Base-by-base conservation (phyloP, 2,329 filamentous ascomycete species). In the Diaporthe sp. region DNA sequence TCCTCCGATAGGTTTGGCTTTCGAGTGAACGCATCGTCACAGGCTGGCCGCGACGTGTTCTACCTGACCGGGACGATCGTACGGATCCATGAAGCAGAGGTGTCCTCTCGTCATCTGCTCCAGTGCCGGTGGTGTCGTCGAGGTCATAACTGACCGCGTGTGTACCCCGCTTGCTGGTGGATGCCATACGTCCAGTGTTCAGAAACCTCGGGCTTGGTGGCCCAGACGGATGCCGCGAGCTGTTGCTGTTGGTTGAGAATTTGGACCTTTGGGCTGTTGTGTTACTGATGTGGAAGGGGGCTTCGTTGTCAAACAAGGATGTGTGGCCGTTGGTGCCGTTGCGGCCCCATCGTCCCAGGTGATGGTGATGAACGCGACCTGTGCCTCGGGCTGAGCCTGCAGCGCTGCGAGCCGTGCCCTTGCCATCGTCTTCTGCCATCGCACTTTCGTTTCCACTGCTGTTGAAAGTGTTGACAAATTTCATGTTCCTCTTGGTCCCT, bases 71-170 rank as follows among this genome's bases (percentile, higher is more conserved):
- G 45, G 81, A 78, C 64, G 91, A 91, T 42, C 94, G 92, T 33
- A 92, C 85, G 2, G 91, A 89, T 13, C 84, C 84, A 83, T 81
- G 19, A 98, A 90, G 69, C 12, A 76, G 58, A 98, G 87, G 12
- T 96, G 97, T 4, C 95, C 97, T 60, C 93, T 91, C 85, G 98
- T 97, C 81, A 97, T 95, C 80, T 97, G 95, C 52, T 94, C 95
- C 13, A 91, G 93, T 90, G 40, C 64, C 64, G 58, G 91, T 90
- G 38, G 91, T 90, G 74, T 96, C 95, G 82, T 98, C 95, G 78
- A 96, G 89, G 79, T 97, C 95, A 79, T 95, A 97, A 2, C 88
- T 87, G 25, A 92, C 90, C 76, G 91, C 86, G 77, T 93, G 91
- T 77, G 87, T 85, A 33, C 91, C 89, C 61, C 91, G 84, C 79